Base-by-base conservation (phyloP, 2,329 filamentous ascomycete genomes). In the Dactylellina drechsleri region DNA sequence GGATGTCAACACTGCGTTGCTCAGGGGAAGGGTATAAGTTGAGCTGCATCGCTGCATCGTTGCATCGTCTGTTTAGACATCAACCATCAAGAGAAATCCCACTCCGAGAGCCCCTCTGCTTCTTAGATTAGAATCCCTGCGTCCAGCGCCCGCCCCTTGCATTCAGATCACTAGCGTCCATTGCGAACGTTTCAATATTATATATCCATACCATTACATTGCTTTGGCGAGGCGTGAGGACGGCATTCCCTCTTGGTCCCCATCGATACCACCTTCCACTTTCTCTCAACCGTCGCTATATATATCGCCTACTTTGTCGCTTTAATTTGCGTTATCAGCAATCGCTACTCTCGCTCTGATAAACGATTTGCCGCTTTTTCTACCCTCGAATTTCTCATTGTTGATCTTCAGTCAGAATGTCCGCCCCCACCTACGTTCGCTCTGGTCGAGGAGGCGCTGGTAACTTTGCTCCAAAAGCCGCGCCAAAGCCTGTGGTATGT, bases 381-480 rank as follows among this genome's bases (percentile, higher is more conserved):
- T 10, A 36, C 10, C 31, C 10, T 36, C 10, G 6, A 36, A 36
- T 36, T 36, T 36, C 10, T 36, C 26, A 28, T 28, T 28, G 7
- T 28, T 28, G 3, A 7, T 28, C 3, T 28, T 28, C 28, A 36
- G 12, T 54, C 45, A 53, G 18, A 68, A 75, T 75, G 71, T 68
- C 71, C 31, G 70, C 56, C 43, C 70, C 70, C 62, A 68, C 71
- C 12, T 75, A 75, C 45, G 71, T 75, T 75, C 64, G 71, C 20
- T 75, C 71, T 45, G 71, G 71, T 10, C 71, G 71, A 41, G 71
- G 71, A 45, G 71, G 71, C 7, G 71, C 71, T 56, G 71, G 71
- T 26, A 75, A 75, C 52, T 75, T 75, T 41, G 71, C 71, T 36
- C 71, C 71, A 23, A 75, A 75, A 26, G 53, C 45, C 6, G 61